Evolutionary conservation across 768 basidiomycete species (phyloP).

Genomic region (Podaxis sp.): DNA sequence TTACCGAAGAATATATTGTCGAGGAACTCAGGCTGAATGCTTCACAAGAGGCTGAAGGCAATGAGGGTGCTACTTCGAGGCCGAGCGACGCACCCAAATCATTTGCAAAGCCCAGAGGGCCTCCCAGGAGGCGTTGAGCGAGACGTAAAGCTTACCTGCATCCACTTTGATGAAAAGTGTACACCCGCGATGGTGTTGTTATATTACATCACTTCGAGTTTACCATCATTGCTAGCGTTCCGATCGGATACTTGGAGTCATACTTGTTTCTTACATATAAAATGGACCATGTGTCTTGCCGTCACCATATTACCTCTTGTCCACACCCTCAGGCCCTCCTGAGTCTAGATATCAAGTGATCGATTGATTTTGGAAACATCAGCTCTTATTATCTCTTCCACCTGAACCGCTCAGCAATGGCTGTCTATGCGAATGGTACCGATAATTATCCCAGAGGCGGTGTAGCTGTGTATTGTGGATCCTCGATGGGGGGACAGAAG

Average conservation of each 20-base stretch:
- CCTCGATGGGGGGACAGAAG: constrained; percentile 61
- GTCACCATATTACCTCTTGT: neutral
- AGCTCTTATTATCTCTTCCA: neutral
- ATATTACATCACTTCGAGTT: neutral
- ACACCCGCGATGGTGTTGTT: too few species aligned
- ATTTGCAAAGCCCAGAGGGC: constrained; percentile 74
- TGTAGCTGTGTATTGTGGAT: constrained; percentile 86
- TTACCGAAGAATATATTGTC: constrained; percentile 63
- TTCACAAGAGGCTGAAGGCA: neutral
- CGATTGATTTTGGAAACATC: neutral
- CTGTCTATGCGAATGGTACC: neutral
- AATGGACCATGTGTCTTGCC: neutral
- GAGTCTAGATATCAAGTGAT: neutral
- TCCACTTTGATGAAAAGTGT: neutral
- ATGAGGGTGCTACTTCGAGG: constrained; percentile 13
- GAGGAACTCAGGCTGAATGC: constrained; percentile 48
- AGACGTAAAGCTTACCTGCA: neutral
- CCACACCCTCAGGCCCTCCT: neutral
- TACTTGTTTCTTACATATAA: neutral
- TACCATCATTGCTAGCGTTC: neutral
- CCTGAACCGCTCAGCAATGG: neutral
- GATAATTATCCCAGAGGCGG: constrained; percentile 24
- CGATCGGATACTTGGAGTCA: neutral
- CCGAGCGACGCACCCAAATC: constrained; percentile 37
- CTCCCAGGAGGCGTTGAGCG: constrained; percentile 47